Conservation (phyloP, 805 yeast species). For the Sugiyamaella chiloensis region DNA sequence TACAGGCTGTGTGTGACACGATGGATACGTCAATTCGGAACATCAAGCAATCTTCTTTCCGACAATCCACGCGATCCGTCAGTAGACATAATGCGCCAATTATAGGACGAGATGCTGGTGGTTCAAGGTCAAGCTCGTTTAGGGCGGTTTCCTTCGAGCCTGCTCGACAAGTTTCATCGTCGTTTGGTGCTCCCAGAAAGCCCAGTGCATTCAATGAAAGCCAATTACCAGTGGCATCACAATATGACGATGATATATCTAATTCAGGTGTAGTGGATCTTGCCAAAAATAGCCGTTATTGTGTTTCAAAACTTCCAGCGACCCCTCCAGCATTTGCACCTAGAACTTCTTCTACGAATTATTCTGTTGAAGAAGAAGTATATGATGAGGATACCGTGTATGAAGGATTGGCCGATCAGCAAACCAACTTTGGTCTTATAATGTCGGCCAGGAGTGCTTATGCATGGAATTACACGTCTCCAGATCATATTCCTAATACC, state of each 20-base stretch:
- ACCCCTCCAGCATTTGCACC: conserved; percentile 43
- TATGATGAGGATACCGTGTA: conserved; percentile 15
- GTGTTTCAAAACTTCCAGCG: conserved; percentile 55
- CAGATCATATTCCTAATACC: conserved; percentile 57
- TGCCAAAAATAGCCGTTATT: conserved; percentile 56
- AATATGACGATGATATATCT: neutral
- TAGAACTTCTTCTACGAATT: conserved; percentile 20
- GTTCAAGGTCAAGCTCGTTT: neutral
- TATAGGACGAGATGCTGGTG: neutral
- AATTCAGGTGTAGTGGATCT: conserved; percentile 42
- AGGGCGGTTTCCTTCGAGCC: neutral
- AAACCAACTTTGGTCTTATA: conserved; percentile 48
- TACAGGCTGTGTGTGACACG: neutral
- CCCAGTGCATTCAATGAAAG: neutral
- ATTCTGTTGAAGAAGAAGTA: conserved; percentile 1
- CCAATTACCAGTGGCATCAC: neutral
- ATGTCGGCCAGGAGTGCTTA: conserved; percentile 50
- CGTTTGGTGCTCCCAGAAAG: neutral
- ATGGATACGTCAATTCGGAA: conserved; percentile 14
- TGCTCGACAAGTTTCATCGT: neutral
- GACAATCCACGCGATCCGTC: conserved; percentile 10
- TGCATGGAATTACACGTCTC: conserved; percentile 67
- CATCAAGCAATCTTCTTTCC: conserved; percentile 20
- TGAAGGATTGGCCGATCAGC: conserved; percentile 47
- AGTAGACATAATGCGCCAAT: neutral